Percentiles rank a stretch among this genome's conserved stretches.
Evolutionary conservation across 176 grass and related monocot genomes (phyloP).

Genomic region (Carex myosuroides): DNA sequence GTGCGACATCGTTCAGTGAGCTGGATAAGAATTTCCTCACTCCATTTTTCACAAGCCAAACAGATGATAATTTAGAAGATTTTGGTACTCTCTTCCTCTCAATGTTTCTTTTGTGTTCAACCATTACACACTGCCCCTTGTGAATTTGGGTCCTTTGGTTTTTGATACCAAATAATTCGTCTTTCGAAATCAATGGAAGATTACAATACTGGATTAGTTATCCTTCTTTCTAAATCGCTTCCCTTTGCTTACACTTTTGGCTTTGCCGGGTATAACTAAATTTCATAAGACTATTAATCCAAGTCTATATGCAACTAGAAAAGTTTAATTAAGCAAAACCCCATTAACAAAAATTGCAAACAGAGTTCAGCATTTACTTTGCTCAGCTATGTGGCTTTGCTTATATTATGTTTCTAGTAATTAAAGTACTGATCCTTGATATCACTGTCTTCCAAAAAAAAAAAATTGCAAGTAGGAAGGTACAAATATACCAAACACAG

Average conservation of each 20-base stretch:
- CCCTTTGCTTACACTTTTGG: background rate
- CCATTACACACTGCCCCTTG: background rate
- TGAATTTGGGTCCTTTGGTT: background rate
- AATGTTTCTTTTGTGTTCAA: background rate
- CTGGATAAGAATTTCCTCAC: conserved; percentile 97
- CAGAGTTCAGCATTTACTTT: background rate
- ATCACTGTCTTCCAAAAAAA: too few relatives aligned
- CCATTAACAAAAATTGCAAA: background rate
- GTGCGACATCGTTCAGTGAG: conserved; percentile 85
- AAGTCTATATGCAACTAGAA: background rate
- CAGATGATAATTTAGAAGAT: conserved; percentile 50
- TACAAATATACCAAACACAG: background rate
- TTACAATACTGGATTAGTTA: background rate
- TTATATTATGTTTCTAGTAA: too few relatives aligned
- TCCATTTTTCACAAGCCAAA: conserved; percentile 97
- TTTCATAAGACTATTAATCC: background rate
- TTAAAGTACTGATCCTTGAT: too few relatives aligned
- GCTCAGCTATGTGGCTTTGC: background rate
- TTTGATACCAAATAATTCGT: background rate
- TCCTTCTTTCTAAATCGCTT: background rate
- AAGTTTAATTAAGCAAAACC: background rate
- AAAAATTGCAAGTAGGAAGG: too few relatives aligned
- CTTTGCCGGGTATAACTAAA: background rate
- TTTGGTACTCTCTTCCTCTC: conserved; percentile 43
- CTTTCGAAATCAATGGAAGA: background rate